These are phyloP conservation scores for Corylus americana DNA, from an alignment of 306 rosid genomes.

Conservation along the genomic window DNA sequence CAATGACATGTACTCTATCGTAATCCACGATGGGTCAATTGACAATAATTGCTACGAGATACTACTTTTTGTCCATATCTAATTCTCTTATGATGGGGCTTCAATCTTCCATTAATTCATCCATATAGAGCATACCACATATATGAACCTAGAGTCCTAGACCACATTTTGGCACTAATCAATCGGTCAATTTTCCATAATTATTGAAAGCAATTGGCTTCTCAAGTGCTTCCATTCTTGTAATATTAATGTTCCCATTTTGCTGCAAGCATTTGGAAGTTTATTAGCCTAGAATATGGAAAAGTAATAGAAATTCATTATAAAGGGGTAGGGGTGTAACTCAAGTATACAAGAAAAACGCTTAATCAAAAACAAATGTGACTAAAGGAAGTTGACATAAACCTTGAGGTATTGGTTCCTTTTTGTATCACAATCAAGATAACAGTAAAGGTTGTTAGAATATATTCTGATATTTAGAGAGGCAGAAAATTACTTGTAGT, in stretches of 20 bases:
- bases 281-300: slow-evolving; percentile 10
- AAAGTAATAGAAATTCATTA: background rate
- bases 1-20: no score
- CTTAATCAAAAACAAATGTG: background rate
- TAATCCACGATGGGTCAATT: no score
- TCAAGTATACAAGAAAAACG: no score
- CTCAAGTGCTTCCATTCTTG: slow-evolving; percentile 31
- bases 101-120: background rate
- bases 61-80: no score
- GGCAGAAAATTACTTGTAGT: no score
- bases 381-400: slow-evolving; percentile 18
- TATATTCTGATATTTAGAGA: no score
- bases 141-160: background rate
- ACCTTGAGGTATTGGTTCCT: slow-evolving; percentile 74
- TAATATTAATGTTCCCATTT: slow-evolving; percentile 34
- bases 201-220: background rate
- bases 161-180: background rate
- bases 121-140: background rate
- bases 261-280: slow-evolving; percentile 40
- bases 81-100: no score
- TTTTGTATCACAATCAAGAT: slow-evolving; percentile 62
- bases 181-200: background rate
- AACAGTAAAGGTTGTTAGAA: slow-evolving; percentile 51
- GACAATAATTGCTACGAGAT: no score
- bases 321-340: no score